A percentile compares a stretch with the other conserved stretches of the same genome.
phyloP scores from a whole-genome alignment of 2,329 filamentous ascomycete species.

The Arthroderma sp. region DNA sequence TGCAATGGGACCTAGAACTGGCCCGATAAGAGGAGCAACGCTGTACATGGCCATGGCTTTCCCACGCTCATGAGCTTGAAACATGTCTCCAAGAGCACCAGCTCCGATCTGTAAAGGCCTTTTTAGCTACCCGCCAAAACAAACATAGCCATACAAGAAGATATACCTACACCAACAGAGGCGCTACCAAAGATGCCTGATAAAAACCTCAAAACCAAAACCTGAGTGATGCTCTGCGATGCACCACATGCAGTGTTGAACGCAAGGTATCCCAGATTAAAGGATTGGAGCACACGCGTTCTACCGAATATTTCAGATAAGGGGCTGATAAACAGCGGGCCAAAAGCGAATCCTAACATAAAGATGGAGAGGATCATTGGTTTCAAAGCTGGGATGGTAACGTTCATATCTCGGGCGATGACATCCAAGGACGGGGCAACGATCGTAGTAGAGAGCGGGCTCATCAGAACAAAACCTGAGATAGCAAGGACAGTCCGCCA shows the following conservation, averaged over 20 bases:
- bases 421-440: neutral
- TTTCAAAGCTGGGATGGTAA: constrained; percentile 31
- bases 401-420: constrained; percentile 41
- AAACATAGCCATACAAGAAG: neutral
- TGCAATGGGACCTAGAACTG: constrained; percentile 36
- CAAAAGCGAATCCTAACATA: constrained; percentile 41
- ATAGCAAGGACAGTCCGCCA: constrained; percentile 27
- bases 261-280: constrained; percentile 42
- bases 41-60: constrained; percentile 50
- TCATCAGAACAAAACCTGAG: neutral
- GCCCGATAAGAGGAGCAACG: constrained; percentile 50
- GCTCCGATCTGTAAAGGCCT: constrained; percentile 27
- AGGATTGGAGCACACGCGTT: constrained; percentile 39
- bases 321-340: constrained; percentile 39
- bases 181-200: constrained; percentile 47
- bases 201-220: constrained; percentile 47
- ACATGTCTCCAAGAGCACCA: constrained; percentile 45
- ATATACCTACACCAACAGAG: constrained; percentile 33
- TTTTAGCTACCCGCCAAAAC: neutral
- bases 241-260: constrained; percentile 50
- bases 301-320: constrained; percentile 45
- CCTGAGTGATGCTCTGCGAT: constrained; percentile 37
- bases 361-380: constrained; percentile 43
- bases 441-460: neutral
- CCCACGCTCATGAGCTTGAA: constrained; percentile 48